Evolutionary conservation across 2,329 filamentous ascomycete species (phyloP).

Genomic region (Trichoderma sp.): DNA sequence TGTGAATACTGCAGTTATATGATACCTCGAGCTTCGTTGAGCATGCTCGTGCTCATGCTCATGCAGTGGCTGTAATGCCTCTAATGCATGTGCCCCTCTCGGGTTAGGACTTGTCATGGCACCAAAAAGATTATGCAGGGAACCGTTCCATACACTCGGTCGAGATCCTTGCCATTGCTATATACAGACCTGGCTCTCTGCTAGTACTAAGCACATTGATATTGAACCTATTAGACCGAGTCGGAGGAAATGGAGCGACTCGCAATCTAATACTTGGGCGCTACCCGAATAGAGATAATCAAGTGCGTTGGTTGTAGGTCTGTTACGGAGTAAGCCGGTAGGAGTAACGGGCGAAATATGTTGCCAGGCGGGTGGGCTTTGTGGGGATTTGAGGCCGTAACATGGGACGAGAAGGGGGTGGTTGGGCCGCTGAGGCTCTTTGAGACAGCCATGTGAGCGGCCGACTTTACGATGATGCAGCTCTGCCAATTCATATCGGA

Average conservation of each 20-base stretch:
- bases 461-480: neutral
- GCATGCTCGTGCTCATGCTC: neutral
- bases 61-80: no score
- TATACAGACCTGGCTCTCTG: neutral
- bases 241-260: neutral
- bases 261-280: neutral
- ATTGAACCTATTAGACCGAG: neutral
- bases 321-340: neutral
- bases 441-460: neutral
- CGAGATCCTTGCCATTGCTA: neutral
- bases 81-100: neutral
- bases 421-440: neutral
- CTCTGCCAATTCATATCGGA: neutral
- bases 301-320: neutral
- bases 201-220: neutral
- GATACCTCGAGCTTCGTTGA: neutral
- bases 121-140: conserved; percentile 1
- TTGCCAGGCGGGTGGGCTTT: neutral
- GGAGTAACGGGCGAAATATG: neutral
- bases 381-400: neutral
- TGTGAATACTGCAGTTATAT: neutral
- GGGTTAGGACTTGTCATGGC: neutral
- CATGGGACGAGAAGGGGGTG: neutral
- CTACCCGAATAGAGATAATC: neutral
- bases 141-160: conserved; percentile 12